Conservation (phyloP, 2,329 filamentous ascomycete genomes). For the Aspergillus sp. region DNA sequence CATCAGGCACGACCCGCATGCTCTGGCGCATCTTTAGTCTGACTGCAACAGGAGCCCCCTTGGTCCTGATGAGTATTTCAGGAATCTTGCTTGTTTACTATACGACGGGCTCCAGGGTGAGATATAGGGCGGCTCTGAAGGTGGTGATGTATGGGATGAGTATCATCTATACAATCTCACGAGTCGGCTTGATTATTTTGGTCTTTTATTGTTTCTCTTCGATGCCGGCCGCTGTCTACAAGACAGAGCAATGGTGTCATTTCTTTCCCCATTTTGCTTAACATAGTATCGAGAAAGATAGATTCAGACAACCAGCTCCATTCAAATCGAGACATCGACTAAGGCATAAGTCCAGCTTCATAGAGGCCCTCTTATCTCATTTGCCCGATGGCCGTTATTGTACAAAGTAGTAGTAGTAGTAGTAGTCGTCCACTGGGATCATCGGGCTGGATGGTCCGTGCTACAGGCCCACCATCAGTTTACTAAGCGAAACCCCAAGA, state of each 20-base stretch:
- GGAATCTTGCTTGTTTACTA: background rate
- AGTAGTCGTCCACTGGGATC: too few relatives aligned
- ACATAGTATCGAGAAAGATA: background rate
- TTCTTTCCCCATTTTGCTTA: slow-evolving; percentile 7
- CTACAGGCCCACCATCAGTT: too few relatives aligned
- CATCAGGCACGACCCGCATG: background rate
- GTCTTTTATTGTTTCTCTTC: slow-evolving; percentile 6
- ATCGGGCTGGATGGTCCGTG: too few relatives aligned
- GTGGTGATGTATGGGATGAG: background rate
- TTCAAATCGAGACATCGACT: too few relatives aligned
- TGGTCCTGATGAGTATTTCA: background rate
- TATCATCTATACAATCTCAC: background rate
- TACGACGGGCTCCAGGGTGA: too few relatives aligned
- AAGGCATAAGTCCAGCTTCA: too few relatives aligned
- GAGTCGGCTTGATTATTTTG: slow-evolving; percentile 1
- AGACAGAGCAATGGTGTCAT: background rate
- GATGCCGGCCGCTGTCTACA: slow-evolving; percentile 6
- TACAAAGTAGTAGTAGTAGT: too few relatives aligned
- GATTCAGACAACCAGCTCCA: too few relatives aligned
- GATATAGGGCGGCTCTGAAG: background rate
- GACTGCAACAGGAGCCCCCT: background rate
- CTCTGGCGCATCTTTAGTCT: slow-evolving; percentile 7
- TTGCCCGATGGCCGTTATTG: too few relatives aligned
- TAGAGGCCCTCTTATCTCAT: too few relatives aligned
- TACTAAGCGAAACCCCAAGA: too few relatives aligned